Base-by-base conservation (phyloP, 345 rosid species). In the Carallia pectinifolia region DNA sequence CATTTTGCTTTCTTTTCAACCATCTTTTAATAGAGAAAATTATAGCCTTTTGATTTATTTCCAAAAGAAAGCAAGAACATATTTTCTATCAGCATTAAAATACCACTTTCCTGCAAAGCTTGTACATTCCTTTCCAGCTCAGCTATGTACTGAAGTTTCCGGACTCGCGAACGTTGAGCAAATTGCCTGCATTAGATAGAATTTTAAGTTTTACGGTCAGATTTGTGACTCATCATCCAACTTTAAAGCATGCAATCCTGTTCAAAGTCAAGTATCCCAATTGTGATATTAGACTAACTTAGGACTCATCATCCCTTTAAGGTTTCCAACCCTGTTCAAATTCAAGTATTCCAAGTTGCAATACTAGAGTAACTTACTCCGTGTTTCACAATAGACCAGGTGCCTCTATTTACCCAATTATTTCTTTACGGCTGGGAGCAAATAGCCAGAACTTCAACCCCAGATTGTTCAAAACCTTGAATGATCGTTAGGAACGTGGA, bases 131-230 rank as follows among this genome's bases (percentile, higher is more conserved):
- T 86, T 81, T 88, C 90, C 23, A 88, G 58, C 65, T 88, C 87
- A 19, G 90, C 83, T 74, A 88, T 86, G 75, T 84, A 88, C 71
- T 84, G 89, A 48, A 88, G 87, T 68, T 84, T 86, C 68, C 82
- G 74, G 13, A 86, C 70, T 54, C 89, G 86, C 48, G 93, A 84
- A 36, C 90, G 82, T 65, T 86, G 87, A 59, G 88, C 87, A 8
- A 78, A 81, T 83, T 86, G 93, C 68, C 93, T 88, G 78, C 65
- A 73, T 38, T 15, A 3, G 33, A 56, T 56, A 19, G 60, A 23
- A 56, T 56, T 13, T 3, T 27, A 56, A 56, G 60, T 56, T 56
- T 19, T 56, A 7, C 9, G 8, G 13, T 30, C 31, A 30, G 60
- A 56, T 56, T 23, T 19, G 19, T 56, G 15, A 27, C 5, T 7